Evolutionary conservation across 129 eudicot genomes (phyloP).

Genomic region (Deinandra increscens): DNA sequence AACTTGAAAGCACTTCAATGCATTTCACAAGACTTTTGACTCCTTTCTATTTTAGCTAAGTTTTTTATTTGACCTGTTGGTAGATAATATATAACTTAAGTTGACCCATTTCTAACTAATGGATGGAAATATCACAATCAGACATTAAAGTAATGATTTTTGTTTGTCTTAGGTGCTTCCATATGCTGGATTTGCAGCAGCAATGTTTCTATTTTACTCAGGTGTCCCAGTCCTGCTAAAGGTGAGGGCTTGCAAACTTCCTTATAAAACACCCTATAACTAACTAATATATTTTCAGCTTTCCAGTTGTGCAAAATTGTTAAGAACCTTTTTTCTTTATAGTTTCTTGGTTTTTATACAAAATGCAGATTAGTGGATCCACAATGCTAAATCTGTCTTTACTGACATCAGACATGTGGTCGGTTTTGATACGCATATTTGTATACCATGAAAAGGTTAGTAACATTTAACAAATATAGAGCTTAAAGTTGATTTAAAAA

Average conservation of each 20-base stretch:
- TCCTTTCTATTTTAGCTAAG: neutral
- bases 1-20: neutral
- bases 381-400: slow-evolving; percentile 84
- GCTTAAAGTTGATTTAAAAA: neutral
- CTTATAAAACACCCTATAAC: slow-evolving; percentile 1
- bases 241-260: slow-evolving; percentile 39
- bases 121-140: neutral
- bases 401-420: slow-evolving; percentile 96
- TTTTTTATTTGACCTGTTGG: neutral
- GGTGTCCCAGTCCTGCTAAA: slow-evolving; percentile 73
- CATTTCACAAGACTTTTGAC: neutral
- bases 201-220: slow-evolving; percentile 92
- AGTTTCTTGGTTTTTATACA: slow-evolving; percentile 9
- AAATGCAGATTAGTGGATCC: slow-evolving; percentile 75
- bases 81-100: neutral
- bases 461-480: slow-evolving; percentile 2
- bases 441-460: slow-evolving; percentile 82
- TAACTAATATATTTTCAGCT: neutral
- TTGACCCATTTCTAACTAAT: neutral
- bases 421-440: slow-evolving; percentile 79
- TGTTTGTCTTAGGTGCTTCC: slow-evolving; percentile 58
- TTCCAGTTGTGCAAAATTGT: neutral
- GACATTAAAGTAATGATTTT: neutral
- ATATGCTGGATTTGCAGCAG: slow-evolving; percentile 66
- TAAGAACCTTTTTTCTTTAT: neutral